These are phyloP conservation scores for Phyllachora maydis DNA, from an alignment of 2,329 filamentous ascomycete genomes.

Conservation along the genomic window DNA sequence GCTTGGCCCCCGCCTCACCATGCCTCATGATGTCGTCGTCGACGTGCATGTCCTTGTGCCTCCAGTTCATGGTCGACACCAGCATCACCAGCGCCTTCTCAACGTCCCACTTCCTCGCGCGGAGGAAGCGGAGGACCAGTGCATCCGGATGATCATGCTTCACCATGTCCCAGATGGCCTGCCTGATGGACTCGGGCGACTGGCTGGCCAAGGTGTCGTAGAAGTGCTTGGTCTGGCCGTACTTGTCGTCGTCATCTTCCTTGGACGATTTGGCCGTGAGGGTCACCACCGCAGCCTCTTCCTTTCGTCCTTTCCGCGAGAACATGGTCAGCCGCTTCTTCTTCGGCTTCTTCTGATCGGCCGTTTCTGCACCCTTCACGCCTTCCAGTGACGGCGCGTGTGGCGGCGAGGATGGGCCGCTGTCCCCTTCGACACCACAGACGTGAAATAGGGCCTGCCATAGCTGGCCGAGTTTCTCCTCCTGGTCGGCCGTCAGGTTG, in stretches of 20 bases:
- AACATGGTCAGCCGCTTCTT: constrained; percentile 59
- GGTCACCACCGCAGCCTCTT: constrained; percentile 21
- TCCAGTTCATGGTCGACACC: constrained; percentile 86
- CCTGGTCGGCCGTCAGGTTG: constrained; percentile 76
- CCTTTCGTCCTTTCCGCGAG: constrained; percentile 36
- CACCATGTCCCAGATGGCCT: constrained; percentile 79
- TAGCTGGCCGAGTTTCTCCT: constrained; percentile 70
- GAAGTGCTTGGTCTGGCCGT: constrained; percentile 75
- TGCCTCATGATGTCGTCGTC: constrained; percentile 71
- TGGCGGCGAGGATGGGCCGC: constrained; percentile 11
- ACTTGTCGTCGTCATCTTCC: constrained; percentile 61
- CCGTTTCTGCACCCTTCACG: constrained; percentile 10
- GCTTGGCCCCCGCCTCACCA: constrained; percentile 50
- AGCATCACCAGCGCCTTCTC: constrained; percentile 88
- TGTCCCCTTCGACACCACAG: constrained; percentile 33
- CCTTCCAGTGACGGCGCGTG: too few relatives aligned
- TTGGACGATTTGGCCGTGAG: too few relatives aligned
- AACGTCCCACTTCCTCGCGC: constrained; percentile 90
- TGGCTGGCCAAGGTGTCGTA: constrained; percentile 59
- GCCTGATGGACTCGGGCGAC: constrained; percentile 57
- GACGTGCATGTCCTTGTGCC: constrained; percentile 62
- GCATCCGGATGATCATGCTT: constrained; percentile 92
- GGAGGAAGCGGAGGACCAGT: constrained; percentile 59
- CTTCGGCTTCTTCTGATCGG: constrained; percentile 37
- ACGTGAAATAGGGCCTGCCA: constrained; percentile 63